Base-by-base conservation (phyloP, 441 rosid genomes). In the Adansonia grandidieri region DNA sequence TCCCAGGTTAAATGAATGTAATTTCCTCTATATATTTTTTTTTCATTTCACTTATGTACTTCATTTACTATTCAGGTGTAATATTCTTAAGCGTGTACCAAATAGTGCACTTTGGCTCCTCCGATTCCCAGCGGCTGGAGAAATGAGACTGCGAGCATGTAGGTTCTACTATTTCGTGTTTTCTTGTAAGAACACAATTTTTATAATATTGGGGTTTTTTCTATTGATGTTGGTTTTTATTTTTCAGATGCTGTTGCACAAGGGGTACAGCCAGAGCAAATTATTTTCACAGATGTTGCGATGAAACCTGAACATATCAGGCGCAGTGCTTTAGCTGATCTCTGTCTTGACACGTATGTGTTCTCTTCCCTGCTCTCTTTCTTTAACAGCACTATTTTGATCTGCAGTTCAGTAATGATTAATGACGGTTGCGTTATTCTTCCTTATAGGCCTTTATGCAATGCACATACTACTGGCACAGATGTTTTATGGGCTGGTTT, bases 401-500 rank as follows among this genome's bases (percentile, higher is more conserved):
- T 11, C 9, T 40, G 60, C 57, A 9, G 22, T 37, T 10, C 17
- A 5, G 57, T 20, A n/a, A 50, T 66, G 22, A 60, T 77, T 20
- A n/a, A 50, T 66, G 22, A 60, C 71, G 68, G 73, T 58, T 68
- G n/a, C 1, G 50, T 66, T 20, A 9, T 44, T 65, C 62, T 81
- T 80, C 67, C 61, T 81, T 71, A 4, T 68, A 96, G 99, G 87
- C 99, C 99, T 65, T 85, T 95, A 81, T 97, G 99, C 86, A 97
- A 97, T 82, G 99, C 96, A 11, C 99, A 97, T 86, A 97, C 99
- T 58, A 97, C 98, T 0, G 99, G 99, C 68, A 97, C 99, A 6
- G 99, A 97, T 89, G 87, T 97, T 17, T 76, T 95, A 40, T 95
- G 99, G 98, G 99, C 99, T 77, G 99, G 99, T 81, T 91, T 95